Evolutionary conservation across 768 basidiomycete species (phyloP), one percentile per base, ranked within the genome.

Genomic region (Phlegmacium glaucopus): DNA sequence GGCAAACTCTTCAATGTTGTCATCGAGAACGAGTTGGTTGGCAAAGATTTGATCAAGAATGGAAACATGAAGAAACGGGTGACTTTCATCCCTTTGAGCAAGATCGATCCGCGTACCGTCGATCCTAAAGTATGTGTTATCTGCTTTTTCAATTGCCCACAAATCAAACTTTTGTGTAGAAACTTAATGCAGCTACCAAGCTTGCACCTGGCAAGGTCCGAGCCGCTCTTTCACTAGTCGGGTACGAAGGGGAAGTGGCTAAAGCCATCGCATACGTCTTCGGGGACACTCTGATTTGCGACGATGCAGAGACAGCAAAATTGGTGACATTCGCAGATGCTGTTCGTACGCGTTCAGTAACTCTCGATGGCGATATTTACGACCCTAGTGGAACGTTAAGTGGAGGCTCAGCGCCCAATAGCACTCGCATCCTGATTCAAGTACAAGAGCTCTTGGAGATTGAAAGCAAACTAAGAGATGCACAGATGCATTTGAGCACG

Each of bases 211-310:
- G 85, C 44, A 91, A 90, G 64, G 94, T 89, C 1, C 79, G 83
- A 45, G 77, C 86, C 13, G 96, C 96, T 0, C 77, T 98, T n/a
- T 88, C 90, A 12, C 79, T 98, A 6, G 83, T 98, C 34, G 83
- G 85, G 1, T 95, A 90, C 65, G 72, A 82, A 10, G 67, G 82
- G 3, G 90, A 94, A 38, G 87, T 98, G 27, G 75, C 83, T 4
- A 85, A 82, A 26, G 96, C 96, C 13, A 93, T 98, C 80, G 74
- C 84, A 10, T 97, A 85, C 67, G 94, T 97, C 15, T 99, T 98
- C 64, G 86, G 89, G 47, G 87, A 94, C 63, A 91, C 90, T 3
- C 77, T 98, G 51, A 85, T 99, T 61, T 97, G 94, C 62, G 82
- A 85, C 40, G 92, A 95, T 55, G 80, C 93, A 3, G 83, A 85